phyloP scores from a whole-genome alignment of 2,329 filamentous ascomycete species.

The Aspergillus aculeatinus region DNA sequence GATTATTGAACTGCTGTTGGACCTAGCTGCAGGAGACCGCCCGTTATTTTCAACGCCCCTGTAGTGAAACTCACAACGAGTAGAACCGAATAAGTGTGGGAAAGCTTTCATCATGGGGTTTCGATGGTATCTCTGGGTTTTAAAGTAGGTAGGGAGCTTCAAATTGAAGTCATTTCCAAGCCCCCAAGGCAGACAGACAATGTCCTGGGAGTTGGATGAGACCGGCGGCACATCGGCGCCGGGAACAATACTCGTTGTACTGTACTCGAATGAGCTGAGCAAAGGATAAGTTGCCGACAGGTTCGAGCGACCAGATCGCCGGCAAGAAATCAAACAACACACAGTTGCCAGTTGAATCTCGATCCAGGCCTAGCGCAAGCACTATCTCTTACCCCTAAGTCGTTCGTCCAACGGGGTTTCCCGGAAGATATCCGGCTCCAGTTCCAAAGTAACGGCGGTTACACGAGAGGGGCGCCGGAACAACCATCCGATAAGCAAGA shows the following conservation, averaged over 20 bases:
- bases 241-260: background rate
- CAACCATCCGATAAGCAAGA: slow-evolving; percentile 25
- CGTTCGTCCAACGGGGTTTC: slow-evolving; percentile 27
- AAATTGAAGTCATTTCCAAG: background rate
- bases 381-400: slow-evolving; percentile 6
- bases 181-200: too few relatives aligned
- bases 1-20: slow-evolving; percentile 16
- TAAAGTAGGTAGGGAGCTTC: too few relatives aligned
- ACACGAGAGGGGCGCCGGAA: slow-evolving; percentile 28
- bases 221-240: background rate
- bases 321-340: slow-evolving; percentile 11
- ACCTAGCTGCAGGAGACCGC: slow-evolving; percentile 32
- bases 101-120: background rate
- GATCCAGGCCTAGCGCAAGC: slow-evolving; percentile 6
- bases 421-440: slow-evolving; percentile 32
- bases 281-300: background rate
- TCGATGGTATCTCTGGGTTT: too few relatives aligned
- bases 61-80: slow-evolving; percentile 31
- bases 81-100: slow-evolving; percentile 6
- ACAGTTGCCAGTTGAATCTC: slow-evolving; percentile 18
- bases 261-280: background rate
- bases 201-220: background rate
- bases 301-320: background rate
- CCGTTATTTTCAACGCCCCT: slow-evolving; percentile 36
- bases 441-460: slow-evolving; percentile 27